Evolutionary conservation across 139 green algal genomes (phyloP).

Genomic region (Coelastrella sp.): DNA sequence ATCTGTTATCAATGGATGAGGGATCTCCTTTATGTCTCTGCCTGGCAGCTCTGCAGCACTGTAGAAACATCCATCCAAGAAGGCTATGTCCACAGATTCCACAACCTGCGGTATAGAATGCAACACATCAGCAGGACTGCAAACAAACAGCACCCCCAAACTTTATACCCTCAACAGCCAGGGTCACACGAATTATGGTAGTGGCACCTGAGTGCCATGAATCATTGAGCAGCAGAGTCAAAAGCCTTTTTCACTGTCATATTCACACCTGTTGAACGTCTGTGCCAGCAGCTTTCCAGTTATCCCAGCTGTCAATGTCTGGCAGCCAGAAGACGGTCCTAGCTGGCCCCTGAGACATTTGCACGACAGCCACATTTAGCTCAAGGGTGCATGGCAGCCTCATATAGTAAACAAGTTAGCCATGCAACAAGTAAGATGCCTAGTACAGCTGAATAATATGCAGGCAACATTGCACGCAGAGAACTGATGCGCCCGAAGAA

Average conservation of each 20-base stretch:
- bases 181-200: too few species aligned
- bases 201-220: too few species aligned
- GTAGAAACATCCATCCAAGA: slow-evolving; percentile 54
- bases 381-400: too few species aligned
- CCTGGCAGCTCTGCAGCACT: slow-evolving; percentile 41
- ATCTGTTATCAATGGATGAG: slow-evolving; percentile 46
- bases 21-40: slow-evolving; percentile 42
- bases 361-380: not conserved
- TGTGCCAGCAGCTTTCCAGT: slow-evolving; percentile 31
- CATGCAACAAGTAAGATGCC: too few species aligned
- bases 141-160: too few species aligned
- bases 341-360: not conserved
- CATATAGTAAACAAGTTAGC: too few species aligned
- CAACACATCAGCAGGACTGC: not conserved
- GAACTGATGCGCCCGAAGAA: too few species aligned
- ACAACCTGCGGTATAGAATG: slow-evolving; percentile 3
- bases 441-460: too few species aligned
- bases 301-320: slow-evolving; percentile 57
- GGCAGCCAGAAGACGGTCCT: slow-evolving; percentile 44
- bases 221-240: too few species aligned
- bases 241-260: not conserved
- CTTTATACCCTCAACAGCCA: too few species aligned
- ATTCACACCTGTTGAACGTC: not conserved
- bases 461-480: too few species aligned
- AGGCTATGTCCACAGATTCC: not conserved